Base-by-base conservation (phyloP, 164 flowering plant genomes). In the Cinnamomum micranthum region DNA sequence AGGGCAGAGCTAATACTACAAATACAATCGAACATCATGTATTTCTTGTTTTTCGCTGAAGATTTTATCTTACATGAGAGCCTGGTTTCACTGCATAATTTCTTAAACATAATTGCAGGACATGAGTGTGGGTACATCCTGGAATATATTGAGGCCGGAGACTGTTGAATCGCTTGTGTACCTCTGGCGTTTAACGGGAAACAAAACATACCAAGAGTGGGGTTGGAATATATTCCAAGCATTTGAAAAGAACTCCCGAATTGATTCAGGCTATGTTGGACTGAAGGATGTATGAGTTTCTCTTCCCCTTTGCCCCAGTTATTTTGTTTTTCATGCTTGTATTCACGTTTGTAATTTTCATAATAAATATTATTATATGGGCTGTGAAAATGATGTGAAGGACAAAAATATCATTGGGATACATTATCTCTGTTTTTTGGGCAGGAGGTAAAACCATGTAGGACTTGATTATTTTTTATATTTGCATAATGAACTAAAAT, bases 161-260 rank as follows among this genome's bases (percentile, higher is more conserved):
- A 96, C 99, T 19, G 90, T 96, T 68, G 99, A 96, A 81, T 96
- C 99, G 22, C 91, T 96, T 65, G 89, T 96, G 75, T 96, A 96
- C 77, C 90, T 96, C 9, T 96, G 95, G 95, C 98, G 99, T 72
- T 69, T 94, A 19, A 94, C 99, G 19, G 99, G 98, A 19, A 96
- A 96, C 80, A 89, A 85, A 80, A 96, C 99, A 65, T 96, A 94
- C 81, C 88, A 91, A 84, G 99, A 96, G 55, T 96, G 99, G 98
- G 99, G 99, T 74, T 96, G 99, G 99, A 91, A 94, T 76, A 96
- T 94, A 73, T 96, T 96, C 72, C 92, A 92, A 88, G 99, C 99
- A 75, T 96, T 96, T 82, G 99, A 96, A 81, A 94, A 87, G 89
- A 90, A 94, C 79, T 96, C 95, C 22, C 95, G 98, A 33, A 71